These are phyloP conservation scores for Aspergillus chevalieri DNA, from an alignment of 2,329 filamentous ascomycete species.

Conservation along the genomic window DNA sequence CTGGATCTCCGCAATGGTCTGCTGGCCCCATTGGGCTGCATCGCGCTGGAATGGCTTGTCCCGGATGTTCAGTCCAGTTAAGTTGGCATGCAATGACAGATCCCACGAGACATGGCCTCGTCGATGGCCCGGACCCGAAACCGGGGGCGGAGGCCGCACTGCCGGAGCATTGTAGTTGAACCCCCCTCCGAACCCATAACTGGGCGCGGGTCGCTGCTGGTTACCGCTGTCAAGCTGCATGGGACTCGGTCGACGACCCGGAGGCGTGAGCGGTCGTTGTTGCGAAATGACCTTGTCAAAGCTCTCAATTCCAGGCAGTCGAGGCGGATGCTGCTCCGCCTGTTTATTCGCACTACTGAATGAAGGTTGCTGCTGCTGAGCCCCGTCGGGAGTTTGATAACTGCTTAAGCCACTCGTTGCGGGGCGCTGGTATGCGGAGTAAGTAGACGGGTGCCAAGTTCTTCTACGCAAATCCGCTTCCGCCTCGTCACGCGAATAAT, in stretches of 20 bases:
- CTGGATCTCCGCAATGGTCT: constrained; percentile 38
- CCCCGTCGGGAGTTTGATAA: constrained; percentile 63
- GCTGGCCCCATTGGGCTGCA: constrained; percentile 38
- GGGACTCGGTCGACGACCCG: constrained; percentile 62
- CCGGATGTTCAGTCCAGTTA: constrained; percentile 39
- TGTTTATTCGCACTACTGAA: constrained; percentile 41
- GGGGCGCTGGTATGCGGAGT: constrained; percentile 60
- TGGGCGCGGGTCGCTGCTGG: constrained; percentile 31
- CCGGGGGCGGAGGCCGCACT: constrained; percentile 34
- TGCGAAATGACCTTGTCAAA: constrained; percentile 67
- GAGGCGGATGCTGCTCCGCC: constrained; percentile 51
- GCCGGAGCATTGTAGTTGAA: constrained; percentile 30
- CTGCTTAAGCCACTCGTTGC: constrained; percentile 69
- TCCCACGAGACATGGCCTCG: constrained; percentile 46
- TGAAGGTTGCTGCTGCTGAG: constrained; percentile 30
- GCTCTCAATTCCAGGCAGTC: constrained; percentile 84
- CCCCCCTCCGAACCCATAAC: constrained; percentile 25
- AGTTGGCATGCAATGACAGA: constrained; percentile 39
- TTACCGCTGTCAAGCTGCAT: constrained; percentile 65
- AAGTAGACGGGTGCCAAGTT: constrained; percentile 75
- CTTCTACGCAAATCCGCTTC: constrained; percentile 76
- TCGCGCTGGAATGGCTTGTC: constrained; percentile 32
- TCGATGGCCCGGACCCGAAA: constrained; percentile 40
- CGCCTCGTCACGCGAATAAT: constrained; percentile 41
- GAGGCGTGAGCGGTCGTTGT: constrained; percentile 56